Base-by-base conservation (phyloP, 305 asterid genomes). In the Fraxinus velutina region DNA sequence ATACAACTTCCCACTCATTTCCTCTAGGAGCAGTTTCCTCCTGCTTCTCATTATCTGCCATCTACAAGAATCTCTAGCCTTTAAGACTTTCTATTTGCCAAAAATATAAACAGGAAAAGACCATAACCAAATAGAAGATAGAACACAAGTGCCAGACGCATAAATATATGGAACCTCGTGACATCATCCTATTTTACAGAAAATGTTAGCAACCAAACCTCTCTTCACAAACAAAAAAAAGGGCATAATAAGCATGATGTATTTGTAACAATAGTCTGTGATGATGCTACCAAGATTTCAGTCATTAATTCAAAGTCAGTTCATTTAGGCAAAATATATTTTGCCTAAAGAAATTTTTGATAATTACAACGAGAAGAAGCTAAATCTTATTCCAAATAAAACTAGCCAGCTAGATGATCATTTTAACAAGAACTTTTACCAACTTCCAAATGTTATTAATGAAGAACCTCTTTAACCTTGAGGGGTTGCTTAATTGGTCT, bases 1-100 rank as follows among this genome's bases (percentile, higher is more conserved):
- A 85, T 64, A 90, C 92, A 30, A 90, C 93, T 84, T 91, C 95
- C 95, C 93, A 91, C 75, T 91, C 95, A 73, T 88, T 91, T 83
- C 88, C 89, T 80, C 86, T 87, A 24, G 89, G 88, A 77, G 75
- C 75, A 76, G 34, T 36, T 77, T 90, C 91, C 39, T 88, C 89
- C 66, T 78, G 27, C 27, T 55, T 86, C 82, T 79, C 80, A 52
- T 78, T 83, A 75, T 85, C 90, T 2, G 90, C 83, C 93, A 90
- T 91, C 88, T 89, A 70, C 5, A 34, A 52, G 68, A 52, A 52
- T 76, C 29, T 29, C 5, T 47, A 64, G 27, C 66, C 0, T 55
- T 55, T 6, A 55, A 55, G 27, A 55, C 66, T 17, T 50, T 24
- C 66, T 17, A 55, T 17, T 17, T 19, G 24, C 66, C 2, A 52